These are phyloP conservation scores for Trichoderma gamsii DNA, from an alignment of 495 filamentous ascomycete species.

Conservation along the genomic window DNA sequence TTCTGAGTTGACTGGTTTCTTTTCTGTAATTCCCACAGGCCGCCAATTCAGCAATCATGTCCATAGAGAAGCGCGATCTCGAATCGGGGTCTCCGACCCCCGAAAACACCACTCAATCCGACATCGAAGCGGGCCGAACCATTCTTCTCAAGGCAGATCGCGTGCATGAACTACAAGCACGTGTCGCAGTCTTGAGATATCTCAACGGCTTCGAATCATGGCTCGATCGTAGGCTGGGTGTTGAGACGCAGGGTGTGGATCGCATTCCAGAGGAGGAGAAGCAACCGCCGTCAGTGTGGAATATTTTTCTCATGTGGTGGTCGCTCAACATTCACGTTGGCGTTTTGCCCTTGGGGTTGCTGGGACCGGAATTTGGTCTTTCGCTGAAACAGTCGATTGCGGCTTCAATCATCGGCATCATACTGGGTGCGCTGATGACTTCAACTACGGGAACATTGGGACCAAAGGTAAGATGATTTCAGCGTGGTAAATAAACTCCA, in stretches of 20 bases:
- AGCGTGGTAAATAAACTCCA: neutral
- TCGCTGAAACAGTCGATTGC: neutral
- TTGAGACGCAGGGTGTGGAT: conserved; percentile 1
- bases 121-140: neutral
- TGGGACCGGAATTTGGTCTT: neutral
- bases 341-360: neutral
- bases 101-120: neutral
- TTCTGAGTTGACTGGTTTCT: neutral
- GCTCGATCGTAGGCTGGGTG: neutral
- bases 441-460: neutral
- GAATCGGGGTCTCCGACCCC: neutral
- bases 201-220: neutral
- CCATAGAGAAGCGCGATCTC: neutral
- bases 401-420: neutral
- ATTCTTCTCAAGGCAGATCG: neutral
- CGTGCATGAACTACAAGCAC: neutral
- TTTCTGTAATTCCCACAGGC: neutral
- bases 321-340: conserved; percentile 2
- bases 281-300: neutral
- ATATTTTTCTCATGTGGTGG: conserved; percentile 11
- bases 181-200: neutral
- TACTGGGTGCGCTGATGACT: neutral
- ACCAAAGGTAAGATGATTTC: neutral
- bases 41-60: neutral
- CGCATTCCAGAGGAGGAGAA: neutral